Evolutionary conservation across 140 eudicot species (phyloP).

Genomic region (Flaveria floridana): DNA sequence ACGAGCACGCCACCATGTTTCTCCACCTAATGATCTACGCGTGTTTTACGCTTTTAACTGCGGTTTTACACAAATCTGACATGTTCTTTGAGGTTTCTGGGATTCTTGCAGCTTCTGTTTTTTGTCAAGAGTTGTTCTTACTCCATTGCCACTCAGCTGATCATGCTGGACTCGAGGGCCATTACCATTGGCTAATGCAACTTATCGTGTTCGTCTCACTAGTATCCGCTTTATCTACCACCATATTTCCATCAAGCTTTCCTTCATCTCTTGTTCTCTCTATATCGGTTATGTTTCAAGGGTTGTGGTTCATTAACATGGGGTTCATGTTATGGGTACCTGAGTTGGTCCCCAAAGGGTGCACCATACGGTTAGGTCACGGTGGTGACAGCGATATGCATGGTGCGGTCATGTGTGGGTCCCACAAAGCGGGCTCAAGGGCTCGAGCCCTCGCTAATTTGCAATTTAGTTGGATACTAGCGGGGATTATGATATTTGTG

Average conservation of each 20-base stretch:
- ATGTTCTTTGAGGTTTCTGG: constrained; percentile 47
- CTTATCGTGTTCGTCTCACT: constrained; percentile 58
- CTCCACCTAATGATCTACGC: constrained; percentile 61
- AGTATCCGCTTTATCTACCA: constrained; percentile 40
- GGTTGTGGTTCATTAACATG: constrained; percentile 79
- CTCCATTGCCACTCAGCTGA: constrained; percentile 79
- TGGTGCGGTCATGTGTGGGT: constrained; percentile 63
- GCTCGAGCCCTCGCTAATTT: constrained; percentile 70
- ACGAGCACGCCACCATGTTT: constrained; percentile 78
- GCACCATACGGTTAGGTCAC: constrained; percentile 38
- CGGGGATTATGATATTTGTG: constrained; percentile 51
- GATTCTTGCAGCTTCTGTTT: constrained; percentile 66
- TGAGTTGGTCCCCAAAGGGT: constrained; percentile 60
- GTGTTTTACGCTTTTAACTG: constrained; percentile 51
- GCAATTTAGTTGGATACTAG: constrained; percentile 80
- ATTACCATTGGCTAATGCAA: constrained; percentile 86
- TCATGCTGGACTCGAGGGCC: constrained; percentile 82
- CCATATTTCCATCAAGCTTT: constrained; percentile 51
- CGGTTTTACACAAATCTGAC: constrained; percentile 38
- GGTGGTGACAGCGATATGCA: constrained; percentile 39
- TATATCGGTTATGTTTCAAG: constrained; percentile 67
- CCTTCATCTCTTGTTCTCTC: constrained; percentile 60
- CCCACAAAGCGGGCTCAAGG: constrained; percentile 52
- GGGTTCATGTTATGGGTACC: constrained; percentile 75
- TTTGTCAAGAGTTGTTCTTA: constrained; percentile 70